Percentiles rank a stretch among this genome's conserved stretches.
phyloP scores from a whole-genome alignment of 1,284 basidiomycete genomes.

The Sporisorium scitamineum region DNA sequence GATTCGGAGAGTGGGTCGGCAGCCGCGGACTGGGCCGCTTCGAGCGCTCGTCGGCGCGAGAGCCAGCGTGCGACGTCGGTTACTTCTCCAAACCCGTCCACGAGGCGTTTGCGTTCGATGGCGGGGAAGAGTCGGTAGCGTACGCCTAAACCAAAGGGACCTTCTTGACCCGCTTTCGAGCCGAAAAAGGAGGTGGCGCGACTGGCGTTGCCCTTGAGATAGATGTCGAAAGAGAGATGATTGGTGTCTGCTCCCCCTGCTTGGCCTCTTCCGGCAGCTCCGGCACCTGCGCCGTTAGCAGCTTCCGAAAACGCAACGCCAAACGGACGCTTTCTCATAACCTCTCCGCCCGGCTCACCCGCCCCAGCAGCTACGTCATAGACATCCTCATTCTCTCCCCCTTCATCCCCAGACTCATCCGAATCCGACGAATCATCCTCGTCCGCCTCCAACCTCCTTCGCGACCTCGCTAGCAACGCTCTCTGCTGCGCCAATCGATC shows the following conservation, averaged over 20 bases:
- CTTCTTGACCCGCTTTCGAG: slow-evolving; percentile 39
- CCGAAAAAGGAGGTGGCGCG: slow-evolving; percentile 85
- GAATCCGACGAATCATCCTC: slow-evolving; percentile 68
- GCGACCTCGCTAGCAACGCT: slow-evolving; percentile 80
- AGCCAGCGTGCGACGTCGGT: slow-evolving; percentile 81
- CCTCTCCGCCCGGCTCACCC: slow-evolving; percentile 9
- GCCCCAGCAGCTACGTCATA: slow-evolving; percentile 37
- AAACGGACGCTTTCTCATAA: slow-evolving; percentile 34
- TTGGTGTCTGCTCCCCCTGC: slow-evolving; percentile 70
- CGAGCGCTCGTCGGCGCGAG: slow-evolving; percentile 52
- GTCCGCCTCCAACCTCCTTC: slow-evolving; percentile 86
- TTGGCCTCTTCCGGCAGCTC: slow-evolving; percentile 56
- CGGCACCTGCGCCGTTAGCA: slow-evolving; percentile 72
- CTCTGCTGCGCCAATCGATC: slow-evolving; percentile 89
- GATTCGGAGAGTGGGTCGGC: slow-evolving; percentile 18
- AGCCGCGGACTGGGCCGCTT: slow-evolving; percentile 39
- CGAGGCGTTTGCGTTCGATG: slow-evolving; percentile 87
- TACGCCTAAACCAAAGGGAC: slow-evolving; percentile 75
- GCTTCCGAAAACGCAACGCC: slow-evolving; percentile 31
- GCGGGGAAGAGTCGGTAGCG: slow-evolving; percentile 98
- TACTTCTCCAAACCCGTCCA: slow-evolving; percentile 96
- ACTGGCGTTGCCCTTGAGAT: slow-evolving; percentile 90
- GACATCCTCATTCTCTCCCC: slow-evolving; percentile 75
- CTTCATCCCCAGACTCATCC: slow-evolving; percentile 74
- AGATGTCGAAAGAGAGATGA: slow-evolving; percentile 91